Evolutionary conservation across 495 filamentous ascomycete species (phyloP), one percentile per base, ranked within the genome.

Genomic region (Elasticomyces elasticus): DNA sequence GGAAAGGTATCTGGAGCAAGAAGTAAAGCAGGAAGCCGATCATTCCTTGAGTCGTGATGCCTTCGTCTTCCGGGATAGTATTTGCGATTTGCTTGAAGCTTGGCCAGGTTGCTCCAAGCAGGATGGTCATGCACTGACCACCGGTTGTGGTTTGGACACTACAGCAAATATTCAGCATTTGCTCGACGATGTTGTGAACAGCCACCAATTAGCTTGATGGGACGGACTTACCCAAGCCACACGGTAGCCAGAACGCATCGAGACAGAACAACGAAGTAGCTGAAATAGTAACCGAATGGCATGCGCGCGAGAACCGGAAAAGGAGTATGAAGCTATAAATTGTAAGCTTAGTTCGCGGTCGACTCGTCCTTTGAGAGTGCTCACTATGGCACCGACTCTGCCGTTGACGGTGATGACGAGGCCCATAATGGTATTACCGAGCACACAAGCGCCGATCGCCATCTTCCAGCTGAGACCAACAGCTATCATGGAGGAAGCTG

Each of bases 41-140:
- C 71, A 78, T 74, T 44, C 71, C 71, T 54, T 72, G 66, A 1
- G 73, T 73, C 1, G 75, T 76, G 61, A 78, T 76, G 22, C 71
- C 75, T 35, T 55, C 31, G 28, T 23, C 38, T 10, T 22, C 42
- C 17, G 58, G 73, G 27, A 85, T 76, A 48, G 58, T 61, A 60
- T 83, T 84, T 3, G 70, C 68, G 20, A 83, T 67, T 15, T 69
- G 67, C 49, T 72, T 66, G 55, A 79, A 84, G 23, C 76, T 79
- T 2, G 82, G 81, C 59, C 59, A 62, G 44, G 59, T 62, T 28
- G 59, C 59, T 24, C 50, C 51, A 51, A 62, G 55, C 20, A 52
- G 22, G 22, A 43, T 37, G 26, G 55, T 45, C 59, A 62, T 59
- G 51, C 59, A 62, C 52, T 59, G 55, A n/a, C 59, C 59, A n/a